Evolutionary conservation across 2,329 filamentous ascomycete species (phyloP), one percentile per base, ranked within the genome.

Genomic region (Fusarium sp.): DNA sequence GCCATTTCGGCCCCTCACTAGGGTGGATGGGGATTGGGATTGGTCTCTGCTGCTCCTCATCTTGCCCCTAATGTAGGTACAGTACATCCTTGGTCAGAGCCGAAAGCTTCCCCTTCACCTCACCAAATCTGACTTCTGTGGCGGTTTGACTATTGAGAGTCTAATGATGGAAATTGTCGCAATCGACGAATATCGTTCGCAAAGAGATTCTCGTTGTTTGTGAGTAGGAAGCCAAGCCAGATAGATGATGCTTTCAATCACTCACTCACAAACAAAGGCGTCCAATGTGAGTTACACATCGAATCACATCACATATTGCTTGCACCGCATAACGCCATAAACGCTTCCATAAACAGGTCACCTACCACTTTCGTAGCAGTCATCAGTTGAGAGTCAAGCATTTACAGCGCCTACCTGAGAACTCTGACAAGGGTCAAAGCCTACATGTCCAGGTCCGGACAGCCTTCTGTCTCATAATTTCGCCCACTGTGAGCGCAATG

Each of bases 41-140:
- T 62, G 53, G 69, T 29, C 43, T 56, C 44, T 64, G 68, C 47
- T 58, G 68, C 60, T 71, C 69, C 69, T 66, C 47, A 67, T 71
- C 54, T 66, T 58, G 63, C 69, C 69, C 69, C 69, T 71, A 71
- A 71, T 71, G 69, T 71, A 71, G 69, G 69, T 72, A 71, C 63
- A 46, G 63, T 46, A 52, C 27, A 71, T 64, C 65, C 65, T 24
- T 51, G 20, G 18, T 25, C 34, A 34, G 41, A 27, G 34, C 49
- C 34, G 49, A 48, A 30, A 47, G 53, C 53, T 22, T 24, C 27
- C 16, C 20, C 20, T 22, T 27, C 34, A 34, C 57, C 38, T 57
- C 51, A 54, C 45, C 45, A 15, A 30, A 47, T 30, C 45, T 47
- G 29, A 48, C 51, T 43, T 48, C 25, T 53, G 34, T 53, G 38